A percentile compares a stretch with the other conserved stretches of the same genome.
Conservation (phyloP, 768 basidiomycete species). For the Udeniomyces megalosporus region DNA sequence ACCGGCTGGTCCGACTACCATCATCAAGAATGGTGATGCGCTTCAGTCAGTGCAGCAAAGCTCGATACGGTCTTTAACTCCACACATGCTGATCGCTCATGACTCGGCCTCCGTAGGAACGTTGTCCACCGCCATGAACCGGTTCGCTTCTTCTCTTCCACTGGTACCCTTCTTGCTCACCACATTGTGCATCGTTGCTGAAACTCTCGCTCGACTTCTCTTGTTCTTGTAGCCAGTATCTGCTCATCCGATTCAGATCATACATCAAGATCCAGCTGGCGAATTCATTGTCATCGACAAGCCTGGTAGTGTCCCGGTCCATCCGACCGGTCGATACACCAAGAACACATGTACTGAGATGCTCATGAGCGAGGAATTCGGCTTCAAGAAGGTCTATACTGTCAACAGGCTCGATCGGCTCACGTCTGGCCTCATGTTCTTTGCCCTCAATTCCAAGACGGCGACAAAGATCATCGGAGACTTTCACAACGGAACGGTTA, state of each 20-base stretch:
- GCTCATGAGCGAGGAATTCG: constrained; percentile 57
- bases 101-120: constrained; percentile 56
- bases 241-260: constrained; percentile 58
- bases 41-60: constrained; percentile 50
- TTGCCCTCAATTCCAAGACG: constrained; percentile 54
- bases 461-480: constrained; percentile 60
- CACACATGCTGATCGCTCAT: too few relatives aligned
- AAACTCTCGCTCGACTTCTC: too few relatives aligned
- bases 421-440: constrained; percentile 88
- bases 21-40: constrained; percentile 71
- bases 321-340: constrained; percentile 78
- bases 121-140: constrained; percentile 95
- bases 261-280: constrained; percentile 59
- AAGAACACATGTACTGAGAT: constrained; percentile 78
- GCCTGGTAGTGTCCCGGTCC: constrained; percentile 88
- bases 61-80: neutral
- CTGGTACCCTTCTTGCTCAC: too few relatives aligned
- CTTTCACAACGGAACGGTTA: constrained; percentile 63
- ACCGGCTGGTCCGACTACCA: constrained; percentile 57
- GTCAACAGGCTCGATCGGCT: constrained; percentile 86
- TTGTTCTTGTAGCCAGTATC: constrained; percentile 44
- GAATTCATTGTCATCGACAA: constrained; percentile 88
- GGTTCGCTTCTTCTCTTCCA: too few relatives aligned
- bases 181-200: too few relatives aligned
- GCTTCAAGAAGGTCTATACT: constrained; percentile 63